Evolutionary conservation across 768 basidiomycete species (phyloP).

Genomic region (Mrakia frigida): DNA sequence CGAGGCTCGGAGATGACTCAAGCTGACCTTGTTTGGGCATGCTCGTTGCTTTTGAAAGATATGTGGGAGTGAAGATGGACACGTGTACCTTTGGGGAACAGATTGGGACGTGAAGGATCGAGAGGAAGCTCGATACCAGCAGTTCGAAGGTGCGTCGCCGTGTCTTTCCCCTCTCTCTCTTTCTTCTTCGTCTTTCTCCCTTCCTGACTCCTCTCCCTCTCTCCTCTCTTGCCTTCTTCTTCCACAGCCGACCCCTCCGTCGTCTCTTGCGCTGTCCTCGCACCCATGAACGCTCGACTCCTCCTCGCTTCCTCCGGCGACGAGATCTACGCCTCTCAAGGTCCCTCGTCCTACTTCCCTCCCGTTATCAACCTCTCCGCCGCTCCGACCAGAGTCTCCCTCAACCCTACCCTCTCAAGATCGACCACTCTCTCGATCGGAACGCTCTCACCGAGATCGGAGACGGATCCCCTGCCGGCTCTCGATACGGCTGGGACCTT

Average conservation of each 20-base stretch:
- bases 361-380: slow-evolving; percentile 1
- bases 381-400: neutral
- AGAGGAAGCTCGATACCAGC: neutral
- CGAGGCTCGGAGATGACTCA: neutral
- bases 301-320: slow-evolving; percentile 35
- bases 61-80: slow-evolving; percentile 19
- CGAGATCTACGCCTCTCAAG: slow-evolving; percentile 29
- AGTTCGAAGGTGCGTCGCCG: slow-evolving; percentile 14
- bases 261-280: slow-evolving; percentile 37
- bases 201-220: neutral
- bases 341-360: slow-evolving; percentile 9
- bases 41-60: slow-evolving; percentile 4
- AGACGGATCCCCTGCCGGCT: neutral
- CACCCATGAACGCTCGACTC: slow-evolving; percentile 32
- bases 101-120: slow-evolving; percentile 26
- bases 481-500: neutral
- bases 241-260: slow-evolving; percentile 33
- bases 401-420: slow-evolving; percentile 13
- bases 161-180: neutral
- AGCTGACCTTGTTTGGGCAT: neutral
- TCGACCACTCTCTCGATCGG: neutral
- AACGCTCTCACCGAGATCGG: neutral
- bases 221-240: neutral
- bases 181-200: neutral
- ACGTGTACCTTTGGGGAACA: slow-evolving; percentile 24